Evolutionary conservation across 1,284 basidiomycete species (phyloP).

Genomic region (Boletus hoseneyae): DNA sequence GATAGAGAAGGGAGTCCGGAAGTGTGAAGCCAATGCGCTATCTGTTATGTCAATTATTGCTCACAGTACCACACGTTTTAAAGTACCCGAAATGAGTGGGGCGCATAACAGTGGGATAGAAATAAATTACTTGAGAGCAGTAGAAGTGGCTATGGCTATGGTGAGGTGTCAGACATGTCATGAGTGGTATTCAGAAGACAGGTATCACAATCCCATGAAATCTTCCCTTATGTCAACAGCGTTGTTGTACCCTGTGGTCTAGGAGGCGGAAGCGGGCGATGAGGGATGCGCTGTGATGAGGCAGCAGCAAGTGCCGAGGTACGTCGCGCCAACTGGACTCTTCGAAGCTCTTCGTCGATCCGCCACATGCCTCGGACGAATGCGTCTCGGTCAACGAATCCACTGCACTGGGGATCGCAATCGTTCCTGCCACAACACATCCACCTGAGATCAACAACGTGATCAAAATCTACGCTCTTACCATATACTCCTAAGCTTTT

Average conservation of each 20-base stretch:
- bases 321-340: slow-evolving; percentile 44
- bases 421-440: slow-evolving; percentile 46
- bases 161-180: slow-evolving; percentile 1
- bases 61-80: slow-evolving; percentile 1
- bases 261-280: slow-evolving; percentile 28
- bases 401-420: slow-evolving; percentile 54
- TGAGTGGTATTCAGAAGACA: slow-evolving; percentile 18
- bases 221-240: slow-evolving; percentile 17
- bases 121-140: slow-evolving; percentile 17
- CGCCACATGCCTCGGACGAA: slow-evolving; percentile 81
- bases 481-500: slow-evolving; percentile 63
- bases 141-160: no score
- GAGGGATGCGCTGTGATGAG: slow-evolving; percentile 35
- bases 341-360: slow-evolving; percentile 78
- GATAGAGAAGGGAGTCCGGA: slow-evolving; percentile 45
- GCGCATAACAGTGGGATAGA: slow-evolving; percentile 1
- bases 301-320: slow-evolving; percentile 37
- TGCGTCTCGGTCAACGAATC: slow-evolving; percentile 57
- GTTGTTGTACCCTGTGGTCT: slow-evolving; percentile 12
- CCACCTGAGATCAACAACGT: background rate
- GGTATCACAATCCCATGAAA: slow-evolving; percentile 15
- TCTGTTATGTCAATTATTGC: background rate
- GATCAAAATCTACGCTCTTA: slow-evolving; percentile 30
- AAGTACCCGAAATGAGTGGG: background rate
- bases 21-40: slow-evolving; percentile 24